Base-by-base conservation (phyloP, 768 basidiomycete genomes). In the Asterophora parasitica region DNA sequence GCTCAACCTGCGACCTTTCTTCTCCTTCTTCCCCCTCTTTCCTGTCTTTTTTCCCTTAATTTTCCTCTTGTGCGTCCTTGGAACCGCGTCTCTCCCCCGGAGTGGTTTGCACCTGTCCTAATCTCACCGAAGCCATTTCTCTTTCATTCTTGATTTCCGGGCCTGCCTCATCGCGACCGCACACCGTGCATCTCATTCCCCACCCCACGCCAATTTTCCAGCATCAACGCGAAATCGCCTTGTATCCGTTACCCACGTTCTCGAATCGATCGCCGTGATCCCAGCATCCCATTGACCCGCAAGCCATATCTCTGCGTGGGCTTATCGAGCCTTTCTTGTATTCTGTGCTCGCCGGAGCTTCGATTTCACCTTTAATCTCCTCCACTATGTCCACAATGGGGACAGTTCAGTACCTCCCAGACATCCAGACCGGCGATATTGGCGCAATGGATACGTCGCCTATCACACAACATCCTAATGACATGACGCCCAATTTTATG, bases 361-460 rank as follows among this genome's bases (percentile, higher is more conserved):
- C 42, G 33, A 47, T 44, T 57, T 16, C 39, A 50, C 32, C 42
- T n/a, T 44, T 41, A 15, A 15, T 7, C 11, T 35, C 44, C 30
- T 41, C 49, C 51, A 38, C 31, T 39, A 55, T 53, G 49, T 51
- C 53, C 20, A 34, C 51, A 38, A 57, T 66, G 58, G 57, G 52
- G 44, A 40, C 53, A 28, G 55, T 54, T 48, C 61, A 61, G 38
- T 70, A 66, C 57, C 65, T 65, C 55, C 65, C 63, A 63, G 61
- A 63, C 45, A 46, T 61, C 38, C 61, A 61, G 46, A 49, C 58
- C 46, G 53, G 48, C 51, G 61, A 59, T 41, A 53, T 58, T 37
- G 57, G 53, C 32, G 51, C 64, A 51, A 71, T 74, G 69, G 70
- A 69, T 55, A 67, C 66, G 28, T 59, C 63, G 32, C 65, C 65